Evolutionary conservation across 306 rosid genomes (phyloP).

Genomic region (Prunus salicina): DNA sequence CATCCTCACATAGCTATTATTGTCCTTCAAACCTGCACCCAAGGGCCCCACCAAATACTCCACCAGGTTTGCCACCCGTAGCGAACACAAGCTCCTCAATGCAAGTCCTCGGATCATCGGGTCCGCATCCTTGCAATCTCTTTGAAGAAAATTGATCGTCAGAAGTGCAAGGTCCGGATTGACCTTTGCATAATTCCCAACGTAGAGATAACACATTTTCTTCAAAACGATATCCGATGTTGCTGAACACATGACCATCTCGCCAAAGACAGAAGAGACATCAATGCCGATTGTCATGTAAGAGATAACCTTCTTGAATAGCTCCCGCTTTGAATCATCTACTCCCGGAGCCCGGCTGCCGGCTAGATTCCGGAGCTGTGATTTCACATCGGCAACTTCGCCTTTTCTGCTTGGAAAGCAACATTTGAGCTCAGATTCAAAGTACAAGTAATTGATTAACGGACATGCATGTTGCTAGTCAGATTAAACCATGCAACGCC

Average conservation of each 20-base stretch:
- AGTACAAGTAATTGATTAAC: not conserved
- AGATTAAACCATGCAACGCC: not conserved
- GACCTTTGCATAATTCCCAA: conserved; percentile 91
- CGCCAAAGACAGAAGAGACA: conserved; percentile 87
- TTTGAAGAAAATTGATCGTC: conserved; percentile 96
- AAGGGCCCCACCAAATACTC: conserved; percentile 98
- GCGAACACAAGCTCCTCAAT: conserved; percentile 89
- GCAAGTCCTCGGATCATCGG: conserved; percentile 98
- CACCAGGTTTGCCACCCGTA: conserved; percentile 82
- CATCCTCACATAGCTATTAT: conserved; percentile 79
- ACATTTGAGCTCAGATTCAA: conserved; percentile 18
- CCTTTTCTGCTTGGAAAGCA: conserved; percentile 62
- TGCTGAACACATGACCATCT: conserved; percentile 99
- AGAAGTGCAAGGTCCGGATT: conserved; percentile 95
- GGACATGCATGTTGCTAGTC: not conserved
- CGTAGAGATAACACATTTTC: conserved; percentile 97
- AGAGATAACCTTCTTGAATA: conserved; percentile 95
- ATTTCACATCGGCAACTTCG: conserved; percentile 90
- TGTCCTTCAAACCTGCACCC: conserved; percentile 91
- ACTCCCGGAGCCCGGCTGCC: conserved; percentile 98
- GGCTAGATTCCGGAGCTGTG: conserved; percentile 95
- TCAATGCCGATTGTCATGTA: conserved; percentile 96
- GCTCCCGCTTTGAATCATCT: conserved; percentile 95
- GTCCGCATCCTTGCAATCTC: conserved; percentile 97
- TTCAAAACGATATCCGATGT: conserved; percentile 88